Conservation (phyloP, 2,329 filamentous ascomycete species). For the Aspergillus vadensis region DNA sequence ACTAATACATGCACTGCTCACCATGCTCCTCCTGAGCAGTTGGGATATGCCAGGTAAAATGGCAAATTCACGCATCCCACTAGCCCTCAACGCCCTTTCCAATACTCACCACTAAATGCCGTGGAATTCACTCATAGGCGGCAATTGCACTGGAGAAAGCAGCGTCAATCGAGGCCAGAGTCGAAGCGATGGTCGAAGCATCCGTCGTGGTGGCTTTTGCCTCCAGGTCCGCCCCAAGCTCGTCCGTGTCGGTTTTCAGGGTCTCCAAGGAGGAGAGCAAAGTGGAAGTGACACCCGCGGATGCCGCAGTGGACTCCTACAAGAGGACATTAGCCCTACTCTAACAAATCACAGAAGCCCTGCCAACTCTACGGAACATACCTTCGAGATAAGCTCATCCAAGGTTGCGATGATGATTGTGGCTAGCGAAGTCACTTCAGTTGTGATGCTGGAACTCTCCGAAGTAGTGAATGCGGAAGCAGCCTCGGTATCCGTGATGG, state of each 20-base stretch:
- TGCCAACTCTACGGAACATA: background rate
- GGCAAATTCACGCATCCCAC: too few relatives aligned
- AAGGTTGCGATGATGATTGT: background rate
- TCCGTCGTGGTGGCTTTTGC: background rate
- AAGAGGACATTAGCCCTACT: background rate
- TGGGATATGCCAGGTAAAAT: too few relatives aligned
- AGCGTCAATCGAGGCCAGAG: background rate
- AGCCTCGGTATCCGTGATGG: constrained; percentile 1
- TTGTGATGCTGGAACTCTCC: background rate
- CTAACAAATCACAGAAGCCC: background rate
- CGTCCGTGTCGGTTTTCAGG: background rate
- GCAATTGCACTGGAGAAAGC: constrained; percentile 1
- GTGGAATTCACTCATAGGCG: background rate
- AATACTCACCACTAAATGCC: too few relatives aligned
- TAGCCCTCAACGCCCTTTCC: too few relatives aligned
- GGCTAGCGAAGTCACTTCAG: background rate
- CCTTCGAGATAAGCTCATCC: background rate
- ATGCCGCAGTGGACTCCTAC: background rate
- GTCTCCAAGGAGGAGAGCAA: constrained; percentile 1
- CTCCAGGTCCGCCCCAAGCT: constrained; percentile 1
- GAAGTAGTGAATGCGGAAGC: background rate
- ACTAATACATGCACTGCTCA: too few relatives aligned
- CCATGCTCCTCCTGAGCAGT: too few relatives aligned
- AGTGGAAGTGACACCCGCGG: background rate
- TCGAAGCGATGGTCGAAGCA: background rate